Evolutionary conservation across 2,329 filamentous ascomycete species (phyloP), one percentile per base, ranked within the genome.

Genomic region (Xylaria hypoxylon): DNA sequence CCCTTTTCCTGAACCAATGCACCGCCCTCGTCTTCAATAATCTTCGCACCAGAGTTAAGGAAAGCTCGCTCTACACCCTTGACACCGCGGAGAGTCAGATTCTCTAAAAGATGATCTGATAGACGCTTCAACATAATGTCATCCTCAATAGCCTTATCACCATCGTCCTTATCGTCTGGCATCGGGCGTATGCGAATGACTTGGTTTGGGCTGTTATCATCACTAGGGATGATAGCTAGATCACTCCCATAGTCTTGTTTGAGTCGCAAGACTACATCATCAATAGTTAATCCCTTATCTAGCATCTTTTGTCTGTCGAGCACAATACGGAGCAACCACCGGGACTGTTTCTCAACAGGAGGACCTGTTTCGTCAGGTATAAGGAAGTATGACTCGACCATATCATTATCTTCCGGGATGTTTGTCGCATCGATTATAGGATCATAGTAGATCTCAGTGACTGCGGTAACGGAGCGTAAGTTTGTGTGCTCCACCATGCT

Each of bases 391-490:
- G 95, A 97, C 73, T 97, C 94, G 6, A 99, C 92, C 88, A 98
- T 96, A 75, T 98, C 96, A 67, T 87, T 81, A 83, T 99, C 96
- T 63, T 92, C 92, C 40, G 91, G 87, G 73, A 99, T 97, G 71
- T 90, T 92, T 0, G 96, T 99, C 33, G 87, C 85, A 73, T 92
- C 89, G 66, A 97, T 90, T 66, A 96, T 92, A 0, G 96, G 96
- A 77, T 99, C 96, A 75, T 98, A 98, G 85, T 97, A 97, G 66
- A 99, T 95, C 79, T 99, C 96, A 0, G 94, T 97, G 52, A 93
- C 88, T 50, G 95, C 91, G 0, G 94, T 97, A 65, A 99, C 93
- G 13, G 93, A 96, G 52, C 94, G 91, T 69, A 99, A 84, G 72
- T 92, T 97, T 17, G 96, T 98, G 79, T 97, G 94, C 80, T 99